phyloP scores from a whole-genome alignment of 192 early-diverging fungal species.

The Paraglomus brasilianum region DNA sequence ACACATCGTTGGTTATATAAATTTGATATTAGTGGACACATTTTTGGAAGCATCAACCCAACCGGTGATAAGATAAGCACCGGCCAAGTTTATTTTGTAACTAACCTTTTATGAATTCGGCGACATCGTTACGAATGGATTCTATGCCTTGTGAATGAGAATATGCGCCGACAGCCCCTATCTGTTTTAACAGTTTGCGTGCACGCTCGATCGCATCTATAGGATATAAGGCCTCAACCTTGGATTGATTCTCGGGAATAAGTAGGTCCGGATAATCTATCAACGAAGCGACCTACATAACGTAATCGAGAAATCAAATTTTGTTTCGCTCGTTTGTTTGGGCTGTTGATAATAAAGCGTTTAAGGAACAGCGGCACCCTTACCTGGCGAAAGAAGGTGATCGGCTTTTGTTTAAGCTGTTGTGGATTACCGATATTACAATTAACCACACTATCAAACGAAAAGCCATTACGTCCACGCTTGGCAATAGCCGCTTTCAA shows the following conservation, averaged over 20 bases:
- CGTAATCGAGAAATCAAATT: neutral
- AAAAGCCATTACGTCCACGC: neutral
- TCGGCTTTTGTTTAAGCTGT: slow-evolving; percentile 61
- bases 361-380: slow-evolving; percentile 11
- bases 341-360: slow-evolving; percentile 30
- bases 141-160: slow-evolving; percentile 92
- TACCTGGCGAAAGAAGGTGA: slow-evolving; percentile 96
- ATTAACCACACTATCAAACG: slow-evolving; percentile 39
- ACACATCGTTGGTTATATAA: too few species aligned
- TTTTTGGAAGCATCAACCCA: neutral
- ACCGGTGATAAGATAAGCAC: too few species aligned
- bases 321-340: neutral
- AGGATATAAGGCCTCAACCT: slow-evolving; percentile 65
- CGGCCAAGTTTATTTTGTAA: too few species aligned
- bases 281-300: slow-evolving; percentile 73
- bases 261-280: slow-evolving; percentile 86
- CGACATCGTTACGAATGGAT: slow-evolving; percentile 80
- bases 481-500: slow-evolving; percentile 54
- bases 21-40: slow-evolving; percentile 3
- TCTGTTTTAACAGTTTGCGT: slow-evolving; percentile 64
- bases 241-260: slow-evolving; percentile 55
- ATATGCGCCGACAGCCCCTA: slow-evolving; percentile 86
- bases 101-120: slow-evolving; percentile 78
- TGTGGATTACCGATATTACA: slow-evolving; percentile 52
- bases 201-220: slow-evolving; percentile 86